Conservation (phyloP, 2,329 filamentous ascomycete genomes). For the Fusarium sp. region DNA sequence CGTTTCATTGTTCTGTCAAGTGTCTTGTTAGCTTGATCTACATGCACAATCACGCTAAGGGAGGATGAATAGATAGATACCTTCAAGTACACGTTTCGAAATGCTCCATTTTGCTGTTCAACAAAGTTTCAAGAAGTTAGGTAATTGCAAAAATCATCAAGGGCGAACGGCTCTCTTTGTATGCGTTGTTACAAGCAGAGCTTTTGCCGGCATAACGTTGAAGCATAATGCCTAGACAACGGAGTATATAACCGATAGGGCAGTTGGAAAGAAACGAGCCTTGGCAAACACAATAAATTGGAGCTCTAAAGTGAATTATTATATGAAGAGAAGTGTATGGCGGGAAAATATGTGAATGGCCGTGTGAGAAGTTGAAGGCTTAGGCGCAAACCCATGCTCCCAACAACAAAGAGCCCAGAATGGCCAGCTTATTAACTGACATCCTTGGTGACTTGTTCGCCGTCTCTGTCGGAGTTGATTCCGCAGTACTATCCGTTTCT, state of each 20-base stretch:
- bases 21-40: neutral
- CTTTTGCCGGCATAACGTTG: slow-evolving; percentile 28
- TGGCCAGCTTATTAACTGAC: neutral
- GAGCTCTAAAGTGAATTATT: neutral
- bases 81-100: neutral
- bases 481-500: neutral
- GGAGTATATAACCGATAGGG: neutral
- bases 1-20: neutral
- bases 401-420: slow-evolving; percentile 5
- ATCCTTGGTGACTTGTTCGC: neutral
- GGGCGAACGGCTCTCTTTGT: slow-evolving; percentile 16
- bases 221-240: slow-evolving; percentile 35
- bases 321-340: neutral
- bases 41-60: neutral
- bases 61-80: neutral
- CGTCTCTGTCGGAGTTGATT: neutral
- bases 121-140: neutral
- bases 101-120: neutral
- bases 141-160: neutral
- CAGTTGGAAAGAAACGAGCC: neutral
- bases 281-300: neutral
- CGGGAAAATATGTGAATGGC: neutral
- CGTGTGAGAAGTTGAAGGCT: neutral
- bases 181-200: neutral
- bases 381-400: slow-evolving; percentile 1